phyloP scores from a whole-genome alignment of 2,329 filamentous ascomycete species.

The Aspergillus neotritici region DNA sequence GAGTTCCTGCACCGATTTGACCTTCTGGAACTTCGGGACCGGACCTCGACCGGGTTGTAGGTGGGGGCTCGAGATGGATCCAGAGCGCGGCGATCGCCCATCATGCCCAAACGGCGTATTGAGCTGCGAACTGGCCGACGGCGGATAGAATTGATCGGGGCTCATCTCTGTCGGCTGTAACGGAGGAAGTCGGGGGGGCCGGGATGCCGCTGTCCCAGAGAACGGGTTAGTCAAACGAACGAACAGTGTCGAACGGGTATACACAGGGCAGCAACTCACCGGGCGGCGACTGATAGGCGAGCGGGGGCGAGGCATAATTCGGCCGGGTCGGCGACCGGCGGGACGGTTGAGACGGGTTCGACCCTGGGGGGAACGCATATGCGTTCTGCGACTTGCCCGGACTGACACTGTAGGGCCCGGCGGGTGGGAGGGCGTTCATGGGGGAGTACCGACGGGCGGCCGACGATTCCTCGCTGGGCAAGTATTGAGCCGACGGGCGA shows the following conservation, averaged over 20 bases:
- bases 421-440: constrained; percentile 82
- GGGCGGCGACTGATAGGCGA: constrained; percentile 55
- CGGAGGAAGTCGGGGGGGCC: constrained; percentile 65
- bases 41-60: constrained; percentile 53
- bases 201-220: constrained; percentile 40
- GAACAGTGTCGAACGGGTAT: background rate
- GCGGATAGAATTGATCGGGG: constrained; percentile 65
- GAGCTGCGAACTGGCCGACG: constrained; percentile 63
- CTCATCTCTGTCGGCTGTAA: constrained; percentile 64
- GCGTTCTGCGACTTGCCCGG: constrained; percentile 50
- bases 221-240: constrained; percentile 11
- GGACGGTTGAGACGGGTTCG: constrained; percentile 53
- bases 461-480: constrained; percentile 68
- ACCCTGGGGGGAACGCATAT: constrained; percentile 50
- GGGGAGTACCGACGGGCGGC: constrained; percentile 91
- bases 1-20: constrained; percentile 67
- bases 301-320: constrained; percentile 53
- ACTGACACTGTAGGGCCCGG: constrained; percentile 68
- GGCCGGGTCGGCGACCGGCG: constrained; percentile 74
- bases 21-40: constrained; percentile 81
- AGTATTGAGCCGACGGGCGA: constrained; percentile 67
- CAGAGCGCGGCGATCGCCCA: constrained; percentile 45
- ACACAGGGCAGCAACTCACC: constrained; percentile 36
- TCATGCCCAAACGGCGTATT: constrained; percentile 60
- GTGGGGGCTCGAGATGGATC: constrained; percentile 44